Evolutionary conservation across 1,284 basidiomycete species (phyloP).

Genomic region (Ganoderma lingzhi): DNA sequence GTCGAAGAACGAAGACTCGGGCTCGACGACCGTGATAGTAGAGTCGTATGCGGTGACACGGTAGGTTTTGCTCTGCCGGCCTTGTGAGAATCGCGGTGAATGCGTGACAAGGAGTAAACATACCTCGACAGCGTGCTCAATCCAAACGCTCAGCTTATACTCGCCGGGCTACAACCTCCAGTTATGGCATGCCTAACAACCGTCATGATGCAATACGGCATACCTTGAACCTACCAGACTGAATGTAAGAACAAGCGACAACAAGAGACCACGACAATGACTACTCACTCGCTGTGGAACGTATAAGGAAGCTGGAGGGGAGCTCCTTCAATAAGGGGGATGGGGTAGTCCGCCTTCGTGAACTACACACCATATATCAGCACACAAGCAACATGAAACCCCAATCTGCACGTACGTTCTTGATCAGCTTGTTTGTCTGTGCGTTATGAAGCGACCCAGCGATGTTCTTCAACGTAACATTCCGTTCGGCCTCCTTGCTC

Average conservation of each 20-base stretch:
- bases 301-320: conserved; percentile 79
- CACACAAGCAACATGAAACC: not conserved
- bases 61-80: conserved; percentile 58
- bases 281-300: conserved; percentile 86
- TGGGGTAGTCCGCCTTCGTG: conserved; percentile 66
- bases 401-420: conserved; percentile 64
- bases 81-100: not conserved
- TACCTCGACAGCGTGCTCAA: conserved; percentile 76
- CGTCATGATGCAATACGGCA: not conserved
- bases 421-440: conserved; percentile 70
- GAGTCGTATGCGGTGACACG: conserved; percentile 81
- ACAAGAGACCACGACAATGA: conserved; percentile 8
- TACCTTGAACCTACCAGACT: conserved; percentile 67
- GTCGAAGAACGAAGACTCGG: conserved; percentile 82
- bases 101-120: conserved; percentile 37
- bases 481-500: conserved; percentile 75
- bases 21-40: conserved; percentile 85
- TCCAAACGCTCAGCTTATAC: conserved; percentile 80
- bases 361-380: conserved; percentile 50
- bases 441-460: conserved; percentile 79
- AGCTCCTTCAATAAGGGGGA: conserved; percentile 67
- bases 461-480: conserved; percentile 77
- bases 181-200: not conserved
- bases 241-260: conserved; percentile 5
- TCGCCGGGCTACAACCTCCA: conserved; percentile 69